phyloP scores from a whole-genome alignment of 768 basidiomycete species.

The Hygrocybe coccinea region DNA sequence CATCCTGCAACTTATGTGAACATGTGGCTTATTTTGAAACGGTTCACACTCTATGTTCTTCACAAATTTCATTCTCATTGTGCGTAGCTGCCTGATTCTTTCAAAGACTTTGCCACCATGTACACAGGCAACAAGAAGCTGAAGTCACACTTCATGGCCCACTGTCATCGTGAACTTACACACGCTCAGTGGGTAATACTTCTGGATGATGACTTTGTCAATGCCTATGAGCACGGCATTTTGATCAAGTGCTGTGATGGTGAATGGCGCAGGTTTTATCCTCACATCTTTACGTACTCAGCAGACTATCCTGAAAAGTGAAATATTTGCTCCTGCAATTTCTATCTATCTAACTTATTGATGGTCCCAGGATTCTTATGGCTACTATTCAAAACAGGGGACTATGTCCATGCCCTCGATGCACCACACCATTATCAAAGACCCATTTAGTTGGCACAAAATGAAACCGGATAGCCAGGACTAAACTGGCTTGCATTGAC shows the following conservation, averaged over 20 bases:
- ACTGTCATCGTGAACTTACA: constrained; percentile 6
- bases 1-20: constrained; percentile 26
- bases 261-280: constrained; percentile 25
- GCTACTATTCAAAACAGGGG: constrained; percentile 17
- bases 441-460: constrained; percentile 24
- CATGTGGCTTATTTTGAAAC: constrained; percentile 38
- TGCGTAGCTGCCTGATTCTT: constrained; percentile 9
- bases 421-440: constrained; percentile 15
- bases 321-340: constrained; percentile 2
- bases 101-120: constrained; percentile 9
- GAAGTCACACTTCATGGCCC: background rate
- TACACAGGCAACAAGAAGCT: constrained; percentile 15
- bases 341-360: constrained; percentile 9
- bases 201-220: constrained; percentile 22
- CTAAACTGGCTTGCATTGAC: background rate
- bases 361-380: constrained; percentile 17
- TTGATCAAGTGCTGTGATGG: constrained; percentile 28
- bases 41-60: constrained; percentile 18
- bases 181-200: constrained; percentile 4
- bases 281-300: constrained; percentile 31
- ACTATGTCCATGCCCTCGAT: constrained; percentile 23
- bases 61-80: background rate
- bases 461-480: background rate
- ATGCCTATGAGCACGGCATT: constrained; percentile 25
- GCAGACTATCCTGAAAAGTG: constrained; percentile 38